phyloP scores from a whole-genome alignment of 1,284 basidiomycete species.

The Marasmius oreades region DNA sequence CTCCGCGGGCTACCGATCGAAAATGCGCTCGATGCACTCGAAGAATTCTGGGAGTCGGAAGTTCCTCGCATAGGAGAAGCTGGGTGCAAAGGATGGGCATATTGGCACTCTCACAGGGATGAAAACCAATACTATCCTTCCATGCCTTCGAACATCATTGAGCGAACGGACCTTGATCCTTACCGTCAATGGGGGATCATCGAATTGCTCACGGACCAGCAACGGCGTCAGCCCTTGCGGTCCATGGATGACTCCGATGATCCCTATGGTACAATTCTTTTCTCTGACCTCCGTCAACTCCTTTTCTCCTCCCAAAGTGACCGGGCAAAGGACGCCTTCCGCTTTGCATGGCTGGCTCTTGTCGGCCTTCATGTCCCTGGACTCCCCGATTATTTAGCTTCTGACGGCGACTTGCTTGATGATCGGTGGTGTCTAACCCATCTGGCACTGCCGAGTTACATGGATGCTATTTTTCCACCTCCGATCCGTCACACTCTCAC shows the following conservation, averaged over 20 bases:
- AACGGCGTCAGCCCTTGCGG: constrained; percentile 49
- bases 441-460: constrained; percentile 37
- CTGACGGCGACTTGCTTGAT: constrained; percentile 42
- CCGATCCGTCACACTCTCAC: constrained; percentile 24
- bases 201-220: constrained; percentile 51
- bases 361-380: constrained; percentile 76
- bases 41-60: constrained; percentile 79
- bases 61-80: constrained; percentile 60
- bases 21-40: constrained; percentile 50
- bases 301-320: constrained; percentile 57
- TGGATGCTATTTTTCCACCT: constrained; percentile 55
- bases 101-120: constrained; percentile 48
- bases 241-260: constrained; percentile 58
- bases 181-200: constrained; percentile 67
- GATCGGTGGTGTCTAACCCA: constrained; percentile 60
- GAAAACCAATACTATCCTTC: constrained; percentile 13
- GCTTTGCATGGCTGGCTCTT: constrained; percentile 74
- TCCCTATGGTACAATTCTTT: constrained; percentile 78
- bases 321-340: constrained; percentile 59
- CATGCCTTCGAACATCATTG: constrained; percentile 9
- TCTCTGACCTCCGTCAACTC: constrained; percentile 73
- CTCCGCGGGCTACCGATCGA: constrained; percentile 40
- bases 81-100: constrained; percentile 57
- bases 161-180: constrained; percentile 46
- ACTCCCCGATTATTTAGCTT: constrained; percentile 41